phyloP scores from a whole-genome alignment of 2,329 filamentous ascomycete genomes.

The Xylaria sp. region DNA sequence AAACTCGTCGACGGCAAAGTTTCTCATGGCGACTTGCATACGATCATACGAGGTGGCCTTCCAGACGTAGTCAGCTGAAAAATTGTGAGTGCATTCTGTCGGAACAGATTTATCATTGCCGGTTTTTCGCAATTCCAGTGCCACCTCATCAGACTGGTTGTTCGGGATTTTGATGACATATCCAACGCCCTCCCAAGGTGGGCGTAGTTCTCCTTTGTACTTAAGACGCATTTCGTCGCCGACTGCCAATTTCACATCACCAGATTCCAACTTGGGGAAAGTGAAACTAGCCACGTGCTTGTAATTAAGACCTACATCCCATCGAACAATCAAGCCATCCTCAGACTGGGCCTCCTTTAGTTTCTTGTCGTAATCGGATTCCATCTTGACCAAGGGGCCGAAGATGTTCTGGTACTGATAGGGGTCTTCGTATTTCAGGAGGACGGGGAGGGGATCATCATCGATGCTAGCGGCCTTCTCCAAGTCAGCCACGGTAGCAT shows the following conservation, averaged over 20 bases:
- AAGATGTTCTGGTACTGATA: constrained; percentile 99
- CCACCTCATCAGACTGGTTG: constrained; percentile 98
- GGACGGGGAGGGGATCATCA: constrained; percentile 92
- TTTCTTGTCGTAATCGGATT: constrained; percentile 99
- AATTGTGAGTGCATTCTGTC: constrained; percentile 96
- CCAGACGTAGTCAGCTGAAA: constrained; percentile 99
- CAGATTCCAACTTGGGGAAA: constrained; percentile 94
- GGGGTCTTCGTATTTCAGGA: constrained; percentile 94
- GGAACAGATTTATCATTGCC: constrained; percentile 96
- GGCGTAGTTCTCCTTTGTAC: constrained; percentile 92
- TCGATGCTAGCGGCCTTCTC: constrained; percentile 93
- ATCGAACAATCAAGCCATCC: constrained; percentile 91
- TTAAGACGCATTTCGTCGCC: constrained; percentile 98
- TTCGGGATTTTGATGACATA: constrained; percentile 99
- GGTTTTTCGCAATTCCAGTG: constrained; percentile 91
- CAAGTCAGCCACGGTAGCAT: constrained; percentile 87
- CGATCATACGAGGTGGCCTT: constrained; percentile 99
- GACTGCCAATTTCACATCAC: constrained; percentile 96
- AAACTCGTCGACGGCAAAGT: constrained; percentile 96
- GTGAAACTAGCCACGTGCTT: constrained; percentile 97
- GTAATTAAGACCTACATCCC: constrained; percentile 96
- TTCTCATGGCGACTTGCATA: constrained; percentile 99
- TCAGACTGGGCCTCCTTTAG: constrained; percentile 98
- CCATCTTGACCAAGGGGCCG: constrained; percentile 96
- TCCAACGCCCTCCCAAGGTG: constrained; percentile 95